Percentiles rank a stretch among this genome's conserved stretches.
Conservation (phyloP, 306 rosid species). For the Phaseolus lunatus region DNA sequence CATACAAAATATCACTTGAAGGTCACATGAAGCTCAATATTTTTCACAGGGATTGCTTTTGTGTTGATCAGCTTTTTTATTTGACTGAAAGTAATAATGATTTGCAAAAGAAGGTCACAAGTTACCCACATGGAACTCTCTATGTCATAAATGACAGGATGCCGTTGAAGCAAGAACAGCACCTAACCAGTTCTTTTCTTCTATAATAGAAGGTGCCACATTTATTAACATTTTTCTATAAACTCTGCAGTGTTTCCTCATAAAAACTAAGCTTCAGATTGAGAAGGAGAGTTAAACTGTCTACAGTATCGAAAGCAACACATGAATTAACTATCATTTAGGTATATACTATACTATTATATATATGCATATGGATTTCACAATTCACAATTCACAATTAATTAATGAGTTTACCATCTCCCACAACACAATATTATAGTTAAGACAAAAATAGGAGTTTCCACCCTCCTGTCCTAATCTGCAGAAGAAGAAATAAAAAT, state of each 20-base stretch:
- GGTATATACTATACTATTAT: background rate
- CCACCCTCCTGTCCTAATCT: background rate
- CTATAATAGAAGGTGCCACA: slow-evolving; percentile 10
- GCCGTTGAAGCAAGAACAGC: slow-evolving; percentile 69
- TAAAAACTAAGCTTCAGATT: slow-evolving; percentile 16
- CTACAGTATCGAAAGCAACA: slow-evolving; percentile 41
- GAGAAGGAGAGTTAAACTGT: slow-evolving; percentile 44
- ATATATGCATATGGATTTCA: background rate
- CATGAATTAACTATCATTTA: slow-evolving; percentile 36
- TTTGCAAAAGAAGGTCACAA: slow-evolving; percentile 18
- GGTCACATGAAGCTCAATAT: slow-evolving; percentile 32
- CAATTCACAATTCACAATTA: background rate
- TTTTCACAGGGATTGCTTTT: slow-evolving; percentile 23
- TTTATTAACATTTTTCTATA: slow-evolving; percentile 24
- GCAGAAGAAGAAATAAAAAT: slow-evolving; percentile 1
- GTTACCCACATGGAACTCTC: slow-evolving; percentile 44
- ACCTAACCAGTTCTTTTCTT: slow-evolving; percentile 44
- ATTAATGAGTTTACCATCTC: slow-evolving; percentile 20
- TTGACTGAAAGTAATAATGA: background rate
- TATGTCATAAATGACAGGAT: slow-evolving; percentile 49
- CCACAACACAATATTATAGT: background rate
- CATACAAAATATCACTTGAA: slow-evolving; percentile 20
- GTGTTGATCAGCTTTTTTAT: background rate
- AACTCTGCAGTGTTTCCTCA: slow-evolving; percentile 13
- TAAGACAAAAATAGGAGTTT: slow-evolving; percentile 10